Base-by-base conservation (phyloP, 192 early-diverging fungal genomes). In the Backusella morwellensis region DNA sequence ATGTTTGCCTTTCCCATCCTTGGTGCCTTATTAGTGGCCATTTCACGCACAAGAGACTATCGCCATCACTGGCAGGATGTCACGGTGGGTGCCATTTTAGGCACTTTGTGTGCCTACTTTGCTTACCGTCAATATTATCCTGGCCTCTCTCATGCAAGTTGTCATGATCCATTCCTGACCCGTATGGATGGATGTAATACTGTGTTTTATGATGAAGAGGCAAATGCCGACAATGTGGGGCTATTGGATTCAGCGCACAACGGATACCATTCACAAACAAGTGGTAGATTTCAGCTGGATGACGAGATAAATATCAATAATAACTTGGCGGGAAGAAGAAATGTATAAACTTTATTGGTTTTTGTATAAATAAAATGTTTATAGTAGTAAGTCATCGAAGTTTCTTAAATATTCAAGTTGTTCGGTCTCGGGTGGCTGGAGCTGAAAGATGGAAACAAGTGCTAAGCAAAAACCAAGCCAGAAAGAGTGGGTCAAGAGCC, bases 101-200 rank as follows among this genome's bases (percentile, higher is more conserved):
- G 70, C n/a, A 32, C 72, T 77, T 34, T 86, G 21, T 87, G 78
- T 89, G 70, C 88, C 6, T 84, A 85, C 54, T 91, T 91, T 68
- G 85, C 88, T 8, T 91, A 92, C 76, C 83, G 83, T 72, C 89
- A 90, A 79, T 92, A 90, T 79, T 91, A 91, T 41, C 90, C 91
- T 6, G 8, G 73, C 1, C 75, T 88, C 1, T 63, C 56, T 9
- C 56, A 63, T 14, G 21, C 56, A 23, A 63, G 3, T 29, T 63
- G 56, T 11, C 56, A 63, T 63, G 56, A 63, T 29, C 56, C 56
- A 63, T 63, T 63, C 11, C 29, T 63, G 56, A 29, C 56, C 9
- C 56, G 56, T 63, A 63, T 63, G 21, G 56, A 63, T 63, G 56
- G 56, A 63, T 3, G 23, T 2, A 23, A 63, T 63, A 4, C 0